These are phyloP conservation scores for Brasilioporus rufonigricans DNA, from an alignment of 768 basidiomycete species.

Conservation along the genomic window DNA sequence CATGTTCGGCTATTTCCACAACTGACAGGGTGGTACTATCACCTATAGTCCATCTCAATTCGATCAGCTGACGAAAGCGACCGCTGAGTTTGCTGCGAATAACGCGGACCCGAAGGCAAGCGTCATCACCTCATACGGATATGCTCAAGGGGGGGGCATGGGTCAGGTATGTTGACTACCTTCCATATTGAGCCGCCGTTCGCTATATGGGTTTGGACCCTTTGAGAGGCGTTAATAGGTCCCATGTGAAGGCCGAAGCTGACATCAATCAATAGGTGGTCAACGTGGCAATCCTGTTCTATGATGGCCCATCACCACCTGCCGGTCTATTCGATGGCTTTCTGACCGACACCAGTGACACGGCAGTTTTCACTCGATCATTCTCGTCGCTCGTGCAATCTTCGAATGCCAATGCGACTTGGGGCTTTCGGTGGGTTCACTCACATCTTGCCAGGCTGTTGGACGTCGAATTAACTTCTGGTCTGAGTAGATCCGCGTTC, in stretches of 20 bases:
- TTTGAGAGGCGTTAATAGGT: neutral
- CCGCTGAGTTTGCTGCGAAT: constrained; percentile 20
- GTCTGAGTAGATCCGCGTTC: constrained; percentile 20
- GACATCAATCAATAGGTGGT: constrained; percentile 9
- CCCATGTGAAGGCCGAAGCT: constrained; percentile 1
- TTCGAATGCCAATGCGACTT: constrained; percentile 15
- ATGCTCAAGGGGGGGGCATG: constrained; percentile 26
- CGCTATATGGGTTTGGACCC: neutral
- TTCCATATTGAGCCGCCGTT: neutral
- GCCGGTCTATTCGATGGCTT: constrained; percentile 32
- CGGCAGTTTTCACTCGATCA: constrained; percentile 18
- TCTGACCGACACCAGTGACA: constrained; percentile 11
- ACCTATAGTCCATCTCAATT: constrained; percentile 18
- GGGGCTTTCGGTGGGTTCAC: constrained; percentile 24
- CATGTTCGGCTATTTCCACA: constrained; percentile 2
- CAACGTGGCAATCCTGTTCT: constrained; percentile 46
- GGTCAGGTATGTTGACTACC: constrained; percentile 32
- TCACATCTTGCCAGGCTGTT: neutral
- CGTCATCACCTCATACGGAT: constrained; percentile 44
- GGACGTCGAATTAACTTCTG: neutral
- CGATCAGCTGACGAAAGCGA: constrained; percentile 24
- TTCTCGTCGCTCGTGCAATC: constrained; percentile 26
- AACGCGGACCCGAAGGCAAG: constrained; percentile 27
- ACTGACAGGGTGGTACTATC: constrained; percentile 48
- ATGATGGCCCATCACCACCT: constrained; percentile 43